Conservation (phyloP, 1,284 basidiomycete genomes). For the Exobasidium cylindrosporum region DNA sequence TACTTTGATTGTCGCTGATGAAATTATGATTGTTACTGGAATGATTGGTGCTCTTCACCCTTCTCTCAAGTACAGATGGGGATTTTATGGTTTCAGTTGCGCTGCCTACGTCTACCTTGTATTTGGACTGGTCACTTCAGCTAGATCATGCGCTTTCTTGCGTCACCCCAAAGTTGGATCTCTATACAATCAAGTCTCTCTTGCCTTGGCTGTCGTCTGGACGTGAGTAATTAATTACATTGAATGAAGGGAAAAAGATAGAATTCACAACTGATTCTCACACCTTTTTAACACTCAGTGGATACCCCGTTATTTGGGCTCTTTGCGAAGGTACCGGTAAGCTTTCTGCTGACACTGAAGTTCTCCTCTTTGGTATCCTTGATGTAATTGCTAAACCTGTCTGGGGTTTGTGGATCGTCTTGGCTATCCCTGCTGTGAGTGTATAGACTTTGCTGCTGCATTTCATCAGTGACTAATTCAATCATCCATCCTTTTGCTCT, state of each 20-base stretch:
- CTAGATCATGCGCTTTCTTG: slow-evolving; percentile 34
- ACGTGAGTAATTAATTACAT: slow-evolving; percentile 22
- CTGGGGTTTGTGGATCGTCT: slow-evolving; percentile 39
- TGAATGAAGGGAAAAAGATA: background rate
- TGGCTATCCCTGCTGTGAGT: slow-evolving; percentile 26
- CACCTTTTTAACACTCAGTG: slow-evolving; percentile 19
- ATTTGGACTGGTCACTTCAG: slow-evolving; percentile 33
- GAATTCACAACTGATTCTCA: background rate
- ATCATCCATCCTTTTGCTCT: background rate
- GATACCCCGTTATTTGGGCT: slow-evolving; percentile 29
- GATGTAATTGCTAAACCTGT: slow-evolving; percentile 44
- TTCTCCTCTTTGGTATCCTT: slow-evolving; percentile 41
- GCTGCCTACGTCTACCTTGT: slow-evolving; percentile 33
- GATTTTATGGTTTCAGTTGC: slow-evolving; percentile 39
- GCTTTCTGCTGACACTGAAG: slow-evolving; percentile 30
- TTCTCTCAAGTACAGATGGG: slow-evolving; percentile 37
- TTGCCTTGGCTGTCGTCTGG: slow-evolving; percentile 41
- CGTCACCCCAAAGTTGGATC: slow-evolving; percentile 41
- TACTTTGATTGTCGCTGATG: slow-evolving; percentile 34
- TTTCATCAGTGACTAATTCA: too few relatives aligned
- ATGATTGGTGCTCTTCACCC: slow-evolving; percentile 42
- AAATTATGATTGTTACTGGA: slow-evolving; percentile 42
- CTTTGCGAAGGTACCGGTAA: slow-evolving; percentile 35
- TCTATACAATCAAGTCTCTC: slow-evolving; percentile 43
- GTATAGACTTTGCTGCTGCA: too few relatives aligned